phyloP scores from a whole-genome alignment of 2,329 filamentous ascomycete species.

The Penicillium sp. region DNA sequence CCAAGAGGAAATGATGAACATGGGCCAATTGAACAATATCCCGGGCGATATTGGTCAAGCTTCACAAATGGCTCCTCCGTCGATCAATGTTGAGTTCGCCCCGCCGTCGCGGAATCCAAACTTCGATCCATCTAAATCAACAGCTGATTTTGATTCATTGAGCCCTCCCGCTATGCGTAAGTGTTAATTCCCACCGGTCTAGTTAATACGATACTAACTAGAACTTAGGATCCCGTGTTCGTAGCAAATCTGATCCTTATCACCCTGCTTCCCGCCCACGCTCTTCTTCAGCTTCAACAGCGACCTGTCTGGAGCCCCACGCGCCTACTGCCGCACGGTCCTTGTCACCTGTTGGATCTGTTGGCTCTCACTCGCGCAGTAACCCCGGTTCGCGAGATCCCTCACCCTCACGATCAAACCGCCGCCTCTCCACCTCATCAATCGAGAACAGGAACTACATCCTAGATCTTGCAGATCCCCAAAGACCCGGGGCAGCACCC shows the following conservation, averaged over 20 bases:
- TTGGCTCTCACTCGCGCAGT: constrained; percentile 35
- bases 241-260: constrained; percentile 62
- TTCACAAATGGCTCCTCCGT: constrained; percentile 81
- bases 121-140: constrained; percentile 65
- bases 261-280: constrained; percentile 43
- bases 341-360: constrained; percentile 43
- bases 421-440: constrained; percentile 47
- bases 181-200: constrained; percentile 11
- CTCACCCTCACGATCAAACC: constrained; percentile 44
- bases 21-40: constrained; percentile 46
- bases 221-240: constrained; percentile 51
- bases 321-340: constrained; percentile 40
- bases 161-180: constrained; percentile 68
- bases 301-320: constrained; percentile 31
- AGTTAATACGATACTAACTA: constrained; percentile 17
- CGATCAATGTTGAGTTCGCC: constrained; percentile 91
- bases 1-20: constrained; percentile 47
- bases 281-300: constrained; percentile 31
- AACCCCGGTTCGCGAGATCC: constrained; percentile 45
- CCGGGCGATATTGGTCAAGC: constrained; percentile 63
- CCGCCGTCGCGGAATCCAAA: constrained; percentile 66
- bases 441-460: constrained; percentile 70
- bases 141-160: constrained; percentile 70
- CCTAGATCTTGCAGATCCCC: constrained; percentile 84
- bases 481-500: constrained; percentile 65